Conservation (phyloP, 192 early-diverging fungal species). For the Anaeromyces robustus region DNA sequence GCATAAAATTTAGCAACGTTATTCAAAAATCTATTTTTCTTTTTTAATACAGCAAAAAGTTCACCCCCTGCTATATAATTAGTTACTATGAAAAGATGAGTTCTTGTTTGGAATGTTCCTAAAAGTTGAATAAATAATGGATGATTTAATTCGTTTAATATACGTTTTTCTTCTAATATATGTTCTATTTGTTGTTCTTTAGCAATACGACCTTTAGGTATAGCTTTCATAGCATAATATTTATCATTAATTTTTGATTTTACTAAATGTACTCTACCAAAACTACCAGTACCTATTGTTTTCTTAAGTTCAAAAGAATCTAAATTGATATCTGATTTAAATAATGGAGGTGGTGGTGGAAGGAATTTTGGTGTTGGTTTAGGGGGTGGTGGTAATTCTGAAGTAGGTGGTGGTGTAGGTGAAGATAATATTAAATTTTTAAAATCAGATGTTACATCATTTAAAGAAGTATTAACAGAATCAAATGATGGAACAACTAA, state of each 20-base stretch:
- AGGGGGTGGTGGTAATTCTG: background rate
- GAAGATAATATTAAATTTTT: background rate
- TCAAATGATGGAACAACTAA: background rate
- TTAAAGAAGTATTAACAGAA: background rate
- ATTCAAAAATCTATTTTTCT: constrained; percentile 34
- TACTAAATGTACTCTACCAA: background rate
- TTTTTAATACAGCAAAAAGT: constrained; percentile 20
- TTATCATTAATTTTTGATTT: background rate
- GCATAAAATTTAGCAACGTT: constrained; percentile 61
- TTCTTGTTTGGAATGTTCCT: constrained; percentile 30
- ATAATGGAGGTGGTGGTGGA: background rate
- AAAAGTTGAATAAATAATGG: constrained; percentile 25
- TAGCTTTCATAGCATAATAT: background rate
- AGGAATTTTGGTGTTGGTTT: background rate
- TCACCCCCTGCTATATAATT: constrained; percentile 43
- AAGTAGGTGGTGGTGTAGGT: background rate
- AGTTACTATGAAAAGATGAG: constrained; percentile 34
- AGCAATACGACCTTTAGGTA: background rate
- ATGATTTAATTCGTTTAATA: background rate
- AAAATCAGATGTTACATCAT: background rate
- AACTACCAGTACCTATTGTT: background rate
- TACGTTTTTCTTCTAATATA: background rate
- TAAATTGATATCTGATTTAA: background rate
- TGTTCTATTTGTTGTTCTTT: background rate
- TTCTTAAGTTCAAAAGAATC: background rate